These are phyloP conservation scores for Coemansia sp. DNA, from an alignment of 192 early-diverging fungal genomes.

Conservation along the genomic window DNA sequence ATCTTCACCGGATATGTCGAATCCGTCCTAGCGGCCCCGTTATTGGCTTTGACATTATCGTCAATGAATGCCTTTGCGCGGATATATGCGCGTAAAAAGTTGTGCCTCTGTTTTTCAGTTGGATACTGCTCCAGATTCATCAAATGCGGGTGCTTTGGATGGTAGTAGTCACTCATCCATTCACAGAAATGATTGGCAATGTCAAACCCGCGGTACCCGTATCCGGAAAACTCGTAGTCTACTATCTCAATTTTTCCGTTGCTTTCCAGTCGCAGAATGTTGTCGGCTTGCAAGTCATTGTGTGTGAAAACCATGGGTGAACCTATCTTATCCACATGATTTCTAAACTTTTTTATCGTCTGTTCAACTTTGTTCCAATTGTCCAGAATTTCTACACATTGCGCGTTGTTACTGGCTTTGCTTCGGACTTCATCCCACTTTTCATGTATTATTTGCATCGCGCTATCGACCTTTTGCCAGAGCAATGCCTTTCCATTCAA, in stretches of 20 bases:
- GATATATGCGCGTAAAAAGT: conserved; percentile 68
- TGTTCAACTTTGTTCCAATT: conserved; percentile 25
- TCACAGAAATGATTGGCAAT: conserved; percentile 85
- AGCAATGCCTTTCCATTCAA: conserved; percentile 53
- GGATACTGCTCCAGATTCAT: conserved; percentile 58
- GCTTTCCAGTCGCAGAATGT: conserved; percentile 68
- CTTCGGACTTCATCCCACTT: conserved; percentile 23
- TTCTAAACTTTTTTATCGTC: conserved; percentile 54
- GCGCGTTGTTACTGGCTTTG: conserved; percentile 10
- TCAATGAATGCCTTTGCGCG: conserved; percentile 52
- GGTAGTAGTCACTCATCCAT: conserved; percentile 81
- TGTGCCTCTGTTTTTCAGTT: conserved; percentile 53
- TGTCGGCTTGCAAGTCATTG: conserved; percentile 86
- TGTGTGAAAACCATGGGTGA: conserved; percentile 82
- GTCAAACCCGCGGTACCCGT: conserved; percentile 77
- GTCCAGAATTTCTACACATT: conserved; percentile 31
- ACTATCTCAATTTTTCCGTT: conserved; percentile 67
- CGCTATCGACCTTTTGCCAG: conserved; percentile 66
- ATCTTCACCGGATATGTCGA: conserved; percentile 9
- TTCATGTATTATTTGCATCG: conserved; percentile 51
- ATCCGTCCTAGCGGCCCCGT: conserved; percentile 22
- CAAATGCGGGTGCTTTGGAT: conserved; percentile 35
- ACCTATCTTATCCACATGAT: conserved; percentile 53
- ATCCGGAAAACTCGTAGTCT: conserved; percentile 81
- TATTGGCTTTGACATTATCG: conserved; percentile 34